Evolutionary conservation across 306 rosid genomes (phyloP).

Genomic region (Urtica urens): DNA sequence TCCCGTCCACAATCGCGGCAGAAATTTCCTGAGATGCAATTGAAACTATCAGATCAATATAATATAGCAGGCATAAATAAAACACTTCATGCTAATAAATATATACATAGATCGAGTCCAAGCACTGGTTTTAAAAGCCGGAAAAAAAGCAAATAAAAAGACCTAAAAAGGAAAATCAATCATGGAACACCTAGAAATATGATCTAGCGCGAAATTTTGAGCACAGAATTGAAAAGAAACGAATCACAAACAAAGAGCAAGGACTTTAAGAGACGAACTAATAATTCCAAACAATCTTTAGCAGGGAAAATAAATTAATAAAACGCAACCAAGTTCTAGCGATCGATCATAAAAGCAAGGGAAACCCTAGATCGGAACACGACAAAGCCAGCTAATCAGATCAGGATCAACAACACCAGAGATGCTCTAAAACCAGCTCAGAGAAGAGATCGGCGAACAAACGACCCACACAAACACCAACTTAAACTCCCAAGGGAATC

Average conservation of each 20-base stretch:
- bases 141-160: neutral
- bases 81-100: too few relatives aligned
- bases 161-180: neutral
- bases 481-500: neutral
- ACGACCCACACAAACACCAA: constrained; percentile 14
- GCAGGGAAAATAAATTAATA: neutral
- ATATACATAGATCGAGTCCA: too few relatives aligned
- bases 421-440: neutral
- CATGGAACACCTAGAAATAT: too few relatives aligned
- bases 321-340: neutral
- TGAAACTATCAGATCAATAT: constrained; percentile 6
- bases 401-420: neutral
- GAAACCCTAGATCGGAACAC: neutral
- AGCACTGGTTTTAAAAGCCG: too few relatives aligned
- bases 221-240: neutral
- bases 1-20: constrained; percentile 61
- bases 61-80: neutral
- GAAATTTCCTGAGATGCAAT: constrained; percentile 57
- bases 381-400: neutral
- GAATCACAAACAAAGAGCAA: neutral
- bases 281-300: neutral
- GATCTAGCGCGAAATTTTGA: neutral
- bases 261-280: neutral
- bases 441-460: constrained; percentile 6
- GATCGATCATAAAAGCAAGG: neutral